Evolutionary conservation across 2,329 filamentous ascomycete genomes (phyloP).

Genomic region (Periglandula ipomoeae): DNA sequence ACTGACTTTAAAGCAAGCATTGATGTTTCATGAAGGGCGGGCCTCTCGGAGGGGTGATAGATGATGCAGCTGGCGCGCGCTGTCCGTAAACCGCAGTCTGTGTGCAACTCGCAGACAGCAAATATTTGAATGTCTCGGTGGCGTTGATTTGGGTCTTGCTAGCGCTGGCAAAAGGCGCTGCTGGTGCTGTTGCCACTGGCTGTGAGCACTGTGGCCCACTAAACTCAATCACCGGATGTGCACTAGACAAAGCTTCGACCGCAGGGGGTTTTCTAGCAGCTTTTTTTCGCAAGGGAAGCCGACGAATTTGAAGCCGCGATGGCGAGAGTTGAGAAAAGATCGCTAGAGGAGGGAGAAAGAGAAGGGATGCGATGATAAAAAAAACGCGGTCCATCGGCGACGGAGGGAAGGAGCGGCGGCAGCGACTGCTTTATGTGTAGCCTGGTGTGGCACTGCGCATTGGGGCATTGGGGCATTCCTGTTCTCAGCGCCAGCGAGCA

Average conservation of each 20-base stretch:
- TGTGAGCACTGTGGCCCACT: not conserved
- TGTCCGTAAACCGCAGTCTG: not conserved
- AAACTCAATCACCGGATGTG: not conserved
- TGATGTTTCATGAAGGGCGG: constrained; percentile 4
- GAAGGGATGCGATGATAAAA: not conserved
- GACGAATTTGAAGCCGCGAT: not conserved
- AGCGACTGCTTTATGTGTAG: not conserved
- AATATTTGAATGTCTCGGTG: not conserved
- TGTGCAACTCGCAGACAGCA: not conserved
- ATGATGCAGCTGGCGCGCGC: constrained; percentile 2
- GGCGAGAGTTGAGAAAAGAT: not conserved
- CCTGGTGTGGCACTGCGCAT: too few relatives aligned
- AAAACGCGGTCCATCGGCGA: not conserved
- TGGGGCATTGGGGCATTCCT: not conserved
- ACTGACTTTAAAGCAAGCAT: constrained; percentile 23
- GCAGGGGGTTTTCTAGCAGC: not conserved
- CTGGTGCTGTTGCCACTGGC: not conserved
- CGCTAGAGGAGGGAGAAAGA: not conserved
- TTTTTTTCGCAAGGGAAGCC: not conserved
- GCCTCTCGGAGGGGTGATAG: not conserved
- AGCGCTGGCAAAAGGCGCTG: not conserved
- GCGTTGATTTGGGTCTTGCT: not conserved
- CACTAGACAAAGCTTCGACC: not conserved
- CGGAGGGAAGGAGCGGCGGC: not conserved
- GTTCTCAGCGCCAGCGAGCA: not conserved